Conservation (phyloP, 2,329 filamentous ascomycete species). For the Fusarium sp. region DNA sequence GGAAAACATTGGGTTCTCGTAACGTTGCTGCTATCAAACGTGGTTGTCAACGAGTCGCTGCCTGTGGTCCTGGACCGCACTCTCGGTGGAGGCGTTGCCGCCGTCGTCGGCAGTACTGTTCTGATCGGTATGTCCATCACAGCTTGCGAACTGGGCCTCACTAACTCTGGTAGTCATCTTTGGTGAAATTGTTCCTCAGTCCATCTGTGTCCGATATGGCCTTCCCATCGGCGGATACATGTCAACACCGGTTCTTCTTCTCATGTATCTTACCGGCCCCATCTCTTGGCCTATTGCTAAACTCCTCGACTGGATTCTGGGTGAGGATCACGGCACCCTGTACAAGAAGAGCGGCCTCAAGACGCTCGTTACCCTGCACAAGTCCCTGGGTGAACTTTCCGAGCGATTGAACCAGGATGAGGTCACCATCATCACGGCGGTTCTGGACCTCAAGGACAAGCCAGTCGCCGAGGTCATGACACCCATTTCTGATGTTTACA, state of each 20-base stretch:
- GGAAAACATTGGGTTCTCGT: slow-evolving; percentile 99
- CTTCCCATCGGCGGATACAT: slow-evolving; percentile 95
- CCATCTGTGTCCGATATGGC: slow-evolving; percentile 94
- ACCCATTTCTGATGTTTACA: slow-evolving; percentile 96
- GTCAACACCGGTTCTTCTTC: slow-evolving; percentile 82
- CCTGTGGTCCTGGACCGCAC: slow-evolving; percentile 95
- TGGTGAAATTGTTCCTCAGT: slow-evolving; percentile 95
- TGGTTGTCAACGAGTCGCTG: slow-evolving; percentile 96
- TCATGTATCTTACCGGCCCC: slow-evolving; percentile 94
- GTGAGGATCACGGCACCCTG: slow-evolving; percentile 93
- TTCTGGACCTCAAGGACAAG: slow-evolving; percentile 96
- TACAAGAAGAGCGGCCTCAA: slow-evolving; percentile 99
- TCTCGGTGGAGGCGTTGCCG: slow-evolving; percentile 92
- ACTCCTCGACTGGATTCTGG: slow-evolving; percentile 90
- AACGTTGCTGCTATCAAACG: slow-evolving; percentile 91
- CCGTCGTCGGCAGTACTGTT: slow-evolving; percentile 91
- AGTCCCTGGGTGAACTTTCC: slow-evolving; percentile 85
- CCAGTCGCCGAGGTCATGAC: slow-evolving; percentile 97
- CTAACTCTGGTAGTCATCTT: slow-evolving; percentile 80
- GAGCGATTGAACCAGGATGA: slow-evolving; percentile 96
- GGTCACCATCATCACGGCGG: slow-evolving; percentile 97
- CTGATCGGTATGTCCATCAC: slow-evolving; percentile 77
- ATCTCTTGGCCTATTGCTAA: slow-evolving; percentile 96
- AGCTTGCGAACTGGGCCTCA: slow-evolving; percentile 20
- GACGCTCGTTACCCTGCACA: slow-evolving; percentile 93